Conservation (phyloP, 1,284 basidiomycete species). For the Malassezia vespertilionis region DNA sequence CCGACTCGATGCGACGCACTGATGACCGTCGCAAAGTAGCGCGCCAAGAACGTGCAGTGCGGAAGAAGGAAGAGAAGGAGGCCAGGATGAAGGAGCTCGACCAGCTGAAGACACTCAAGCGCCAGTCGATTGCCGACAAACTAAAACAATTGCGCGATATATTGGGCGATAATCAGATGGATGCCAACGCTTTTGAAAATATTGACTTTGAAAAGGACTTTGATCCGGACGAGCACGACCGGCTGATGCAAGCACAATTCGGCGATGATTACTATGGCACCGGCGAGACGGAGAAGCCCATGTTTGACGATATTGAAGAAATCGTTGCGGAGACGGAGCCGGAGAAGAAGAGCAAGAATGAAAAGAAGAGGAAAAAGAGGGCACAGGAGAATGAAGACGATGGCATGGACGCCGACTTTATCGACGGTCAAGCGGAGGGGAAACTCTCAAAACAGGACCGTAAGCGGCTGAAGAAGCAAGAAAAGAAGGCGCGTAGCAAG, state of each 20-base stretch:
- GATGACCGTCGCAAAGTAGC: constrained; percentile 42
- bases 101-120: constrained; percentile 33
- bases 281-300: constrained; percentile 55
- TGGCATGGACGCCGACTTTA: constrained; percentile 64
- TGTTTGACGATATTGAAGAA: constrained; percentile 71
- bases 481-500: constrained; percentile 14
- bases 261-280: constrained; percentile 34
- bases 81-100: constrained; percentile 38
- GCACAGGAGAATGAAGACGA: constrained; percentile 20
- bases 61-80: constrained; percentile 42
- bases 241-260: constrained; percentile 35
- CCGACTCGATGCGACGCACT: constrained; percentile 32
- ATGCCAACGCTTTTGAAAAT: constrained; percentile 25
- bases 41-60: constrained; percentile 32
- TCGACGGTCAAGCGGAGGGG: constrained; percentile 32
- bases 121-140: constrained; percentile 38
- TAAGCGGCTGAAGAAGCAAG: constrained; percentile 52
- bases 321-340: constrained; percentile 52
- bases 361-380: constrained; percentile 54
- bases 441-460: constrained; percentile 68
- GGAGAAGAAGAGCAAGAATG: constrained; percentile 49
- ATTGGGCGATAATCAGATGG: constrained; percentile 24
- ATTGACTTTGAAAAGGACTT: constrained; percentile 42
- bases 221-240: constrained; percentile 42
- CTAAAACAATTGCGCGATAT: constrained; percentile 35